Evolutionary conservation across 129 eudicot genomes (phyloP), one percentile per base, ranked within the genome.

Genomic region (Flaveria bidentis): DNA sequence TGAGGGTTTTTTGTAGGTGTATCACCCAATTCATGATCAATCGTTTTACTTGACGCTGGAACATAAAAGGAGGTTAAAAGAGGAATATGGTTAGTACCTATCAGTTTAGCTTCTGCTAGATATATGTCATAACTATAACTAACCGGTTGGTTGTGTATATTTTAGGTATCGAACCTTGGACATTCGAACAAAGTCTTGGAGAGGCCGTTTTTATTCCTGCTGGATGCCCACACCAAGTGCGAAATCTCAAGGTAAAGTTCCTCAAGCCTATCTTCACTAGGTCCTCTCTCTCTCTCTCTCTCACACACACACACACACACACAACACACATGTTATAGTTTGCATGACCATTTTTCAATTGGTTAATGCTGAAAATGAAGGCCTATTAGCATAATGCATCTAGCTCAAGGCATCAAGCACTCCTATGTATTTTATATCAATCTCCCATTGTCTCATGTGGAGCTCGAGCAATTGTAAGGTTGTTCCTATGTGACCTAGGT

Each of bases 201-300:
- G 69, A 63, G 46, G 69, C 69, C 2, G 69, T 63, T 63, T 63
- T 63, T 63, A 63, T 63, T 63, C 69, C 69, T 14, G 69, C 69
- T 63, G 69, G 69, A 63, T 63, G 69, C 30, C 69, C 69, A 63
- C 69, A 63, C 69, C 69, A 63, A 30, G 69, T 63, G 69, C 69
- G 69, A 28, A 63, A 63, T 63, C 69, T 63, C 46, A 63, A 63
- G 69, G 69, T 63, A 63, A 63, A 30, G 46, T 30, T 63, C 22
- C 11, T 6, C 62, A 17, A 20, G 20, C 12, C 28, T 18, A 9
- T 45, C 50, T 45, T 45, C 13, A 8, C 50, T 11, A 11, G 50
- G 14, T 45, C 14, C 12, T 56, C 69, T 14, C 46, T 63, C 68
- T 26, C 68, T 62, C 20, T 28, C 45, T 13, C 20, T 5, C 44